Evolutionary conservation across 495 filamentous ascomycete genomes (phyloP).

Genomic region (Chaetomium cochliodes): DNA sequence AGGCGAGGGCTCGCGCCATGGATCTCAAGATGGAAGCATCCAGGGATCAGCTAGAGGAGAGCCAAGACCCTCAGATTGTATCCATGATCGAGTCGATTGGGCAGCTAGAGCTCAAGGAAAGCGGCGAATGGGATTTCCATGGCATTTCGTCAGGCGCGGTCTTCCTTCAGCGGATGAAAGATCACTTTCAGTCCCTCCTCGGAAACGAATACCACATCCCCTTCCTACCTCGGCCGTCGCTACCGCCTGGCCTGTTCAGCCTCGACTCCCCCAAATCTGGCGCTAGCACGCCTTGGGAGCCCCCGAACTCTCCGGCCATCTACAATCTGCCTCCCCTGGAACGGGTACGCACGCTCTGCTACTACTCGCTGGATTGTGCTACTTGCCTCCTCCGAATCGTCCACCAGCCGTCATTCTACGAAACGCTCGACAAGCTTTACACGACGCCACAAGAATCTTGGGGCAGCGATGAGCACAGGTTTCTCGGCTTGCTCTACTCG

Average conservation of each 20-base stretch:
- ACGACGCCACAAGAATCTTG: conserved; percentile 66
- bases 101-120: conserved; percentile 85
- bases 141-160: conserved; percentile 89
- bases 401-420: conserved; percentile 84
- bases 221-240: conserved; percentile 46
- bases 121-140: conserved; percentile 91
- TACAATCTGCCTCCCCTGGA: conserved; percentile 70
- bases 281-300: conserved; percentile 55
- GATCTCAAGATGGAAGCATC: conserved; percentile 35
- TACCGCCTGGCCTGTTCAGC: conserved; percentile 39
- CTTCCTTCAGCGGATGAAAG: conserved; percentile 79
- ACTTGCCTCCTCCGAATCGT: conserved; percentile 80
- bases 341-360: conserved; percentile 66
- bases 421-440: conserved; percentile 76
- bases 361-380: conserved; percentile 78
- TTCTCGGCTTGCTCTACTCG: conserved; percentile 79
- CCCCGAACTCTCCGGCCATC: conserved; percentile 56
- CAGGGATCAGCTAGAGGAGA: conserved; percentile 25
- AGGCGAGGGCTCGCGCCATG: conserved; percentile 40
- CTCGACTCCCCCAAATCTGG: conserved; percentile 73
- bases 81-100: conserved; percentile 94
- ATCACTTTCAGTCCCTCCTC: conserved; percentile 69
- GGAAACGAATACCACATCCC: conserved; percentile 52
- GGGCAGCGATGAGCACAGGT: conserved; percentile 71
- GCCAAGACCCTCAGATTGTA: conserved; percentile 77